Base-by-base conservation (phyloP, 306 rosid species). In the Cicer cuneatum region DNA sequence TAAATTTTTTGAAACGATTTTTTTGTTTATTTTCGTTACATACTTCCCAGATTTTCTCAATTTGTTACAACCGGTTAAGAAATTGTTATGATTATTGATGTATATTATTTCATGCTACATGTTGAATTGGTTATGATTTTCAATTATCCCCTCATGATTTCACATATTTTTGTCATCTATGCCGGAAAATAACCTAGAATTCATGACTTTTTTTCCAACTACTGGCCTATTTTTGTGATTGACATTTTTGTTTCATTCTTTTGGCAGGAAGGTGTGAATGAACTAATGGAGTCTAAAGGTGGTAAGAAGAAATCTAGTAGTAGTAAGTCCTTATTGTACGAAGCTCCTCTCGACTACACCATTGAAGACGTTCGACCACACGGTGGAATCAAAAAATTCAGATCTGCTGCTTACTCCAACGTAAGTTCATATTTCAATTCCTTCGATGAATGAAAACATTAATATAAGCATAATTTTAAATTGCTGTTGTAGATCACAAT, bases 401-500 rank as follows among this genome's bases (percentile, higher is more conserved):
- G 92, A 94, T 87, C 97, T 7, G 91, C 98, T 94, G 98, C 96
- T 29, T 94, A 94, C 97, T 94, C 98, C 78, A 94, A 94, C 96
- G 98, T 93, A 58, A 76, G 87, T 74, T 58, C 42, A 21, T 65
- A 7, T 12, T 48, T 15, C 56, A 33, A 62, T 7, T 11, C 24
- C 46, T 7, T 56, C 29, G 71, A 69, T 71, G 1, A 53, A 46
- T 77, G 65, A 37, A n/a, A 2, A 40, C 21, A 52, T 43, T 57
- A n/a, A 56, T 54, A 15, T n/a, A 24, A 24, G 3, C 29, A 24
- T 2, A 24, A 24, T 24, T 24, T 24, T 24, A 24, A 24, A 24
- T 24, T 24, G 29, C 29, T 2, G 3, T 24, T 24, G 21, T 19
- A 1, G 21, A 1, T 1, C 1, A 19, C 21, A 19, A 19, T 19